phyloP scores from a whole-genome alignment of 805 yeast genomes.

The Scheffersomyces coipomensis region DNA sequence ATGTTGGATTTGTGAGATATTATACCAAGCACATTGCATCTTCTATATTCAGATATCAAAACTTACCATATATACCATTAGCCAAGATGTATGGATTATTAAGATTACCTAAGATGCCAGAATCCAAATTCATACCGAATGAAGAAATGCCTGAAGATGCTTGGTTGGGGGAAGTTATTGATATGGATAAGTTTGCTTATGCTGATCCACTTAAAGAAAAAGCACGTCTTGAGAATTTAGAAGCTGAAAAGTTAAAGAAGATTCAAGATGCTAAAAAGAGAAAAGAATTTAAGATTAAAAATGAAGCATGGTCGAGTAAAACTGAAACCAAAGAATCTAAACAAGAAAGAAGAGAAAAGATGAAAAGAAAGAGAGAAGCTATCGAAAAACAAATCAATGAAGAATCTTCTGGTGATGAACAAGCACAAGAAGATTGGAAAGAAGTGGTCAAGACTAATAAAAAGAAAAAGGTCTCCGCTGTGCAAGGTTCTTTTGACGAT shows the following conservation, averaged over 20 bases:
- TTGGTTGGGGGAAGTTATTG: conserved; percentile 63
- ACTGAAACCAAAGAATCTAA: conserved; percentile 59
- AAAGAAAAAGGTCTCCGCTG: conserved; percentile 45
- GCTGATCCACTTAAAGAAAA: conserved; percentile 63
- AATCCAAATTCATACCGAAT: conserved; percentile 50
- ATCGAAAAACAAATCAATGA: conserved; percentile 53
- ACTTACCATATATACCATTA: conserved; percentile 67
- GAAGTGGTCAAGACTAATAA: conserved; percentile 68
- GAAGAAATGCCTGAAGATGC: conserved; percentile 66
- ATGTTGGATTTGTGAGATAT: conserved; percentile 78
- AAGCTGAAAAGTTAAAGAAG: conserved; percentile 39
- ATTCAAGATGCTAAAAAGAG: conserved; percentile 40
- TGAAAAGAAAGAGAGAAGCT: conserved; percentile 64
- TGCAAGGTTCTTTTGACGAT: conserved; percentile 63
- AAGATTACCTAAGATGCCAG: conserved; percentile 95
- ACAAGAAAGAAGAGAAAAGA: conserved; percentile 63
- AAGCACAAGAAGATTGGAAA: conserved; percentile 80
- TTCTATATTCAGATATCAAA: conserved; percentile 76
- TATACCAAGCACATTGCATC: conserved; percentile 86
- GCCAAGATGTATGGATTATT: conserved; percentile 79
- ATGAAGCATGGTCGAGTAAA: conserved; percentile 81
- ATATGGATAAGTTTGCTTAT: conserved; percentile 68
- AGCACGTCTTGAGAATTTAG: conserved; percentile 57
- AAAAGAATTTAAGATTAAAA: conserved; percentile 47
- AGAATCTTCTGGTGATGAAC: conserved; percentile 47